Percentiles rank a stretch among this genome's conserved stretches.
Conservation (phyloP, 176 grass and related monocot species). For the Poa pratensis region DNA sequence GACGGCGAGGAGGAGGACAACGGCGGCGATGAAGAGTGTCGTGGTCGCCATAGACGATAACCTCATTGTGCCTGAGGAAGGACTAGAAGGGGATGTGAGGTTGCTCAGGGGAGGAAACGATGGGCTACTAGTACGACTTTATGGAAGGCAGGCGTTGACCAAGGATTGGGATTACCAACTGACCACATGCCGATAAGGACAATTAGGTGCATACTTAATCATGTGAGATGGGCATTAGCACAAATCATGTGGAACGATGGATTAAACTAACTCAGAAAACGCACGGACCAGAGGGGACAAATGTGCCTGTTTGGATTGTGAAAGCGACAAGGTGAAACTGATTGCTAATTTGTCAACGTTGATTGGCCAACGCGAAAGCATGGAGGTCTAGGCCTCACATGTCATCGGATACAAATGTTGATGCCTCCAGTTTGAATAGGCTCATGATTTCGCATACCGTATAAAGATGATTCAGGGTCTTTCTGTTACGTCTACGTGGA, state of each 20-base stretch:
- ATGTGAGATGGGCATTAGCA: constrained; percentile 22
- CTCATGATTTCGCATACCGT: too few species aligned
- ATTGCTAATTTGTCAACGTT: background rate
- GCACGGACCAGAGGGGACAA: background rate
- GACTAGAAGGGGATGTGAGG: background rate
- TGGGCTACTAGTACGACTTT: constrained; percentile 22
- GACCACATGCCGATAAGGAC: constrained; percentile 34
- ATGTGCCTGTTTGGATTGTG: constrained; percentile 19
- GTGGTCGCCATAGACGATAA: constrained; percentile 1
- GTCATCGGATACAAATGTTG: too few species aligned
- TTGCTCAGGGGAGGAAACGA: constrained; percentile 13
- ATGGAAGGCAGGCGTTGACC: constrained; percentile 50
- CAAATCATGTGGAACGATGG: background rate
- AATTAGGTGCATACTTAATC: constrained; percentile 8
- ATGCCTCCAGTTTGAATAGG: too few species aligned
- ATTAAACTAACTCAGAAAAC: constrained; percentile 31
- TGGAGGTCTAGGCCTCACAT: background rate
- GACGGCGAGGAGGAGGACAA: constrained; percentile 44
- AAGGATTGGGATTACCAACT: constrained; percentile 15
- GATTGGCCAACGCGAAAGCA: background rate
- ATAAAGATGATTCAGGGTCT: too few species aligned
- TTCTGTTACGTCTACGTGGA: too few species aligned
- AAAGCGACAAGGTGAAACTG: background rate
- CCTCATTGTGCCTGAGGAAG: constrained; percentile 41
- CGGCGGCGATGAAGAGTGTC: constrained; percentile 22